Base-by-base conservation (phyloP, 345 rosid genomes). In the Nephelium lappaceum region DNA sequence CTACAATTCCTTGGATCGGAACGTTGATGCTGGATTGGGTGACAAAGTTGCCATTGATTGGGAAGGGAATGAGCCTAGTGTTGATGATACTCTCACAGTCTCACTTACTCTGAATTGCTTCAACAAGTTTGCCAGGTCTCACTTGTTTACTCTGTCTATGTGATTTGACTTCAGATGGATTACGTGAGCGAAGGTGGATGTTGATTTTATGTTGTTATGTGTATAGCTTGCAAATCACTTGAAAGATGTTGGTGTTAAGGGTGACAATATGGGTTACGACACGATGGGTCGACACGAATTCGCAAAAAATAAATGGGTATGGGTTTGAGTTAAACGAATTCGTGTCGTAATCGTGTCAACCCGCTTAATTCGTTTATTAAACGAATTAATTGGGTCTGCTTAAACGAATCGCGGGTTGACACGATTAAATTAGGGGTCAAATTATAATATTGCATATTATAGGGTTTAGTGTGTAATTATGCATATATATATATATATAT, bases 171-270 rank as follows among this genome's bases (percentile, higher is more conserved):
- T 31, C 19, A 43, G 25, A 38, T 0, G 55, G 41, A 53, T 74
- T 61, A 16, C 24, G 5, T 24, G 68, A 61, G 41, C 15, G 39
- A 61, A 47, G n/a, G 8, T 23, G 27, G 25, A 27, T 57, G 23
- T 58, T 82, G 69, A 68, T 64, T 64, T 65, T 3, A n/a, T 85
- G 19, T 55, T 47, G 31, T 85, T 69, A 39, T 77, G 43, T 49
- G 21, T 88, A 65, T 88, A 96, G 99, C 92, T 96, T 75, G 90
- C 99, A 11, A 96, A 94, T 85, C 92, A 96, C 87, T 86, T 96
- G 87, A 94, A 92, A 89, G 93, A 86, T 80, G 61, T 80, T 45
- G 99, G 98, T 71, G 98, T 96, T 43, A 94, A 91, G 90, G 98
- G 98, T 19, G 98, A 96, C n/a, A n/a, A n/a, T n/a, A n/a, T n/a